Evolutionary conservation across 2,329 filamentous ascomycete species (phyloP).

Genomic region (Davidsoniella australis): DNA sequence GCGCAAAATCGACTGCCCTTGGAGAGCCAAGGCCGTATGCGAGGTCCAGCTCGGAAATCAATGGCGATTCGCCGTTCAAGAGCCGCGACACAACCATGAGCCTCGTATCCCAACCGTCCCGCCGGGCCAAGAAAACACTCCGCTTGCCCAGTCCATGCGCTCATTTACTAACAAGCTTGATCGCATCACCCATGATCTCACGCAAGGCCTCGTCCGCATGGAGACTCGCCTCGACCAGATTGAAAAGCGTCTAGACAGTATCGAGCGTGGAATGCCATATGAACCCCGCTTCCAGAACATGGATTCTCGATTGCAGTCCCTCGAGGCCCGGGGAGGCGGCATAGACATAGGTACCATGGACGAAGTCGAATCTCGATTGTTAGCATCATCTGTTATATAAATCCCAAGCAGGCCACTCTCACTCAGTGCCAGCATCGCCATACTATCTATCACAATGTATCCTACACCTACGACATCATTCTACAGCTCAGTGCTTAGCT

Average conservation of each 20-base stretch:
- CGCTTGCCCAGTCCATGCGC: conserved; percentile 38
- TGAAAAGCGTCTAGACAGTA: conserved; percentile 36
- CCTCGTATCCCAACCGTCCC: conserved; percentile 36
- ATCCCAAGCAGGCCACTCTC: no score
- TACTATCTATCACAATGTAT: no score
- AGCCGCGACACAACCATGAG: conserved; percentile 44
- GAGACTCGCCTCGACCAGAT: conserved; percentile 33
- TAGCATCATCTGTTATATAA: conserved; percentile 17
- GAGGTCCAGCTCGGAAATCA: conserved; percentile 45
- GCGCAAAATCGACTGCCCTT: conserved; percentile 46
- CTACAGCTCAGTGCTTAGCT: no score
- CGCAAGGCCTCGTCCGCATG: conserved; percentile 33
- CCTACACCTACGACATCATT: no score
- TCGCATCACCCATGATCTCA: conserved; percentile 38
- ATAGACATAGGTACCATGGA: conserved; percentile 25
- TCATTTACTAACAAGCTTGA: conserved; percentile 43
- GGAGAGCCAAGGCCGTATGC: conserved; percentile 45
- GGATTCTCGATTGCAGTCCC: conserved; percentile 25
- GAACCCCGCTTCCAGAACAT: conserved; percentile 29
- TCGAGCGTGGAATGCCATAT: conserved; percentile 30
- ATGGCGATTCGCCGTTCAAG: conserved; percentile 46
- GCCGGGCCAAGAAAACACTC: conserved; percentile 39
- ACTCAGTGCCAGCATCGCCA: background rate
- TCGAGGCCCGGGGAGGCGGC: conserved; percentile 19
- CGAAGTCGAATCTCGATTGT: conserved; percentile 27